Conservation (phyloP, 305 asterid species). For the Fraxinus latifolia region DNA sequence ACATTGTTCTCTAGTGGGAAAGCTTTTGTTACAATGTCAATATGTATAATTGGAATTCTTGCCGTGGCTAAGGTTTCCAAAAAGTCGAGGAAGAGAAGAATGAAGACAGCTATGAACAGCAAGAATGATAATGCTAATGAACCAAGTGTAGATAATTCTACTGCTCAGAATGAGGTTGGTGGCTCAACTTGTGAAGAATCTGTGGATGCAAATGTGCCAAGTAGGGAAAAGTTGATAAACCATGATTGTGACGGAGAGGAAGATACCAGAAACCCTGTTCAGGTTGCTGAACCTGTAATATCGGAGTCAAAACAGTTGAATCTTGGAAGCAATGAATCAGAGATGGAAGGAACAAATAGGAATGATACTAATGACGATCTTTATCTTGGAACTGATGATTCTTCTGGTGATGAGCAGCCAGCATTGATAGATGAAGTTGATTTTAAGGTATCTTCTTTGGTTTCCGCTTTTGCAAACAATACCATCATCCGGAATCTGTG, state of each 20-base stretch:
- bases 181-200: conserved; percentile 39
- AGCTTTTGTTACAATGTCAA: background rate
- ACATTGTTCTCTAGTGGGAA: conserved; percentile 8
- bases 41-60: conserved; percentile 18
- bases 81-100: conserved; percentile 66
- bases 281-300: conserved; percentile 37
- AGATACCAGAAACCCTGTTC: conserved; percentile 32
- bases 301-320: conserved; percentile 22
- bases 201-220: conserved; percentile 36
- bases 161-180: conserved; percentile 40
- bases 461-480: conserved; percentile 73
- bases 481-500: conserved; percentile 67
- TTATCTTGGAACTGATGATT: conserved; percentile 51
- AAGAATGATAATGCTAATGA: conserved; percentile 43
- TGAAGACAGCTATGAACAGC: conserved; percentile 34
- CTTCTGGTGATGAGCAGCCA: conserved; percentile 75
- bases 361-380: conserved; percentile 35
- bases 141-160: conserved; percentile 35
- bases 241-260: conserved; percentile 32
- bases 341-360: conserved; percentile 36
- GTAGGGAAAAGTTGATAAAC: conserved; percentile 32
- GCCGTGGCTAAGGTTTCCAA: conserved; percentile 66
- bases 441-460: conserved; percentile 66
- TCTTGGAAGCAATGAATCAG: conserved; percentile 37
- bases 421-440: conserved; percentile 68